phyloP scores from a whole-genome alignment of 169 alveolate species.

The Cryptosporidium parvum region DNA sequence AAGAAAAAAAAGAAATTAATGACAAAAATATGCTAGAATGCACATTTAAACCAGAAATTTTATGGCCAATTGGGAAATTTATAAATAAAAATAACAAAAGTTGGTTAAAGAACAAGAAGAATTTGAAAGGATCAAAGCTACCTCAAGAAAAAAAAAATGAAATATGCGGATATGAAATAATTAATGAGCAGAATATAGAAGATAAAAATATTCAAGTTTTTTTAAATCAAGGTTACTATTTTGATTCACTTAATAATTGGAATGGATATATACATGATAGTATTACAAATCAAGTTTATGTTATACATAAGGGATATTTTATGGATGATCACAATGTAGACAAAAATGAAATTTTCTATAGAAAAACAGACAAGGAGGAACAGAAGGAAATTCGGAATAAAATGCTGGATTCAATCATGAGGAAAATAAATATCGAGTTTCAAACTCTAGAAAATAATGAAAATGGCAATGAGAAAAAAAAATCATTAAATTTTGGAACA shows the following conservation, averaged over 20 bases:
- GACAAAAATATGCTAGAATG: slow-evolving; percentile 1
- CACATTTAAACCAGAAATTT: slow-evolving; percentile 60
- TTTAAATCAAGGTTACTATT: background rate
- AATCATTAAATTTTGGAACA: background rate
- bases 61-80: slow-evolving; percentile 45
- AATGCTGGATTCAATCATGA: slow-evolving; percentile 1
- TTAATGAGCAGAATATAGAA: slow-evolving; percentile 9
- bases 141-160: background rate
- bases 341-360: background rate
- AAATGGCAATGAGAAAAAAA: background rate
- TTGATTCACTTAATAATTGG: slow-evolving; percentile 10
- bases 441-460: slow-evolving; percentile 4
- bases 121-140: background rate
- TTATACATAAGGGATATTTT: slow-evolving; percentile 25
- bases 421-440: slow-evolving; percentile 16
- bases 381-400: slow-evolving; percentile 12
- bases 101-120: slow-evolving; percentile 7
- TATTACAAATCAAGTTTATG: slow-evolving; percentile 25
- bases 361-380: slow-evolving; percentile 6
- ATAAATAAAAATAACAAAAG: background rate
- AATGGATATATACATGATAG: slow-evolving; percentile 45
- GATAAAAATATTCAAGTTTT: slow-evolving; percentile 8
- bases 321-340: background rate
- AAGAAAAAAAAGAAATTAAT: slow-evolving; percentile 13
- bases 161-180: slow-evolving; percentile 28